Base-by-base conservation (phyloP, 176 grass and related monocot genomes). In the Zoysia japonica region DNA sequence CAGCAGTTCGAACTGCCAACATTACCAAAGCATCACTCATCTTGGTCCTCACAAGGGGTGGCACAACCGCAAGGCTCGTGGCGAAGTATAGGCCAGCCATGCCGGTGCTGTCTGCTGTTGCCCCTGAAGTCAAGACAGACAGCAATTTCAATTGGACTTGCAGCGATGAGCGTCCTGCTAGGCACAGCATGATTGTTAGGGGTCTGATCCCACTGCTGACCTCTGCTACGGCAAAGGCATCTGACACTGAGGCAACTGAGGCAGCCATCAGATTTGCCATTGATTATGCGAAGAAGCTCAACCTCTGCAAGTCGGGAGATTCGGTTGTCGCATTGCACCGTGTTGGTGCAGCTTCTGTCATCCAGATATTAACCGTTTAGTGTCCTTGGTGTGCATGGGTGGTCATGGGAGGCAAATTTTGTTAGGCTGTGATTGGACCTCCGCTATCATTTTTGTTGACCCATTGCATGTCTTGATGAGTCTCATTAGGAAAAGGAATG, bases 1-100 rank as follows among this genome's bases (percentile, higher is more conserved):
- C 89, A 41, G 85, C 89, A 2, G 94, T 94, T 54, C 84, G 76
- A 9, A 90, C 89, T 0, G 94, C 91, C 8, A 88, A 91, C 28
- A 76, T 88, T 9, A 28, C 73, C 10, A 92, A 88, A 38, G 89
- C 89, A 54, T 85, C 89, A 16, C 83, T 97, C 47, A 94, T 97
- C 47, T 76, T 97, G 87, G 91, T 97, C 56, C 84, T 97, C 42
- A 97, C 94, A 3, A 91, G 91, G 76, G 91, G 91, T 43, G 94
- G 91, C 7, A 88, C 87, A 72, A 92, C 89, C 1, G 89, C 94
- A 47, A 97, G 83, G 47, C 81, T 97, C 0, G 89, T 91, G 13
- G 91, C 94, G 0, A 97, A 97, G 89, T 92, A 97, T 69, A 88
- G 91, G 56, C 89, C 94, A 8, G 78, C 83, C 9, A 94, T 94